These are phyloP conservation scores for Jasminum sambac DNA, from an alignment of 257 asterid species.

Conservation along the genomic window DNA sequence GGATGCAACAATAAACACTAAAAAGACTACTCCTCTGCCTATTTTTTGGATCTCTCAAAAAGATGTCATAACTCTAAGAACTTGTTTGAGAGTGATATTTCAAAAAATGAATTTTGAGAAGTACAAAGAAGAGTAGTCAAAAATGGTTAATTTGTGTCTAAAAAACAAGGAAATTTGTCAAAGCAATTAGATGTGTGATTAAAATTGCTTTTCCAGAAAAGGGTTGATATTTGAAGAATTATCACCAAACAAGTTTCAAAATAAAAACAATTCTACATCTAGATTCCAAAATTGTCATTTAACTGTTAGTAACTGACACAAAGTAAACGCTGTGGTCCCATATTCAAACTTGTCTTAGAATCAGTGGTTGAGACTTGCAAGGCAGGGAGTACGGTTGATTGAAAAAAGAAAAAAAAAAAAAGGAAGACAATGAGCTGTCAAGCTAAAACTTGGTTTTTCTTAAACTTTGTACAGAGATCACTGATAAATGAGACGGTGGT, in stretches of 20 bases:
- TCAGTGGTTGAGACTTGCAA: neutral
- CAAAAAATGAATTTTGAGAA: no score
- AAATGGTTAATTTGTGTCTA: no score
- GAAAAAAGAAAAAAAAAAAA: no score
- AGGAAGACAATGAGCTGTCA: neutral
- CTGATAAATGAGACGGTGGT: neutral
- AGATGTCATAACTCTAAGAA: neutral
- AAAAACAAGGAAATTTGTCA: no score
- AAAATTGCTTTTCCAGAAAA: no score
- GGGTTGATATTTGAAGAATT: no score
- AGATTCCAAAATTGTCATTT: neutral
- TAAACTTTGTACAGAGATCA: neutral
- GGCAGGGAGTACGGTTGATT: no score
- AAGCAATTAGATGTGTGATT: no score
- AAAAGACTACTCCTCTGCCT: neutral
- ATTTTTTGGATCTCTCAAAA: neutral
- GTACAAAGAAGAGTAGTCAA: no score
- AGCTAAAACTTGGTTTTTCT: neutral
- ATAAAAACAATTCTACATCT: neutral
- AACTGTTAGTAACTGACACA: neutral
- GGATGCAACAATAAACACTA: conserved; percentile 4
- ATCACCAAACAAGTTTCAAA: no score
- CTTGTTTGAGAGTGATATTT: no score
- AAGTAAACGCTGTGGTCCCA: neutral
- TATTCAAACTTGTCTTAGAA: neutral